phyloP scores from a whole-genome alignment of 108 stramenopile species.

The Fistulifera solaris region DNA sequence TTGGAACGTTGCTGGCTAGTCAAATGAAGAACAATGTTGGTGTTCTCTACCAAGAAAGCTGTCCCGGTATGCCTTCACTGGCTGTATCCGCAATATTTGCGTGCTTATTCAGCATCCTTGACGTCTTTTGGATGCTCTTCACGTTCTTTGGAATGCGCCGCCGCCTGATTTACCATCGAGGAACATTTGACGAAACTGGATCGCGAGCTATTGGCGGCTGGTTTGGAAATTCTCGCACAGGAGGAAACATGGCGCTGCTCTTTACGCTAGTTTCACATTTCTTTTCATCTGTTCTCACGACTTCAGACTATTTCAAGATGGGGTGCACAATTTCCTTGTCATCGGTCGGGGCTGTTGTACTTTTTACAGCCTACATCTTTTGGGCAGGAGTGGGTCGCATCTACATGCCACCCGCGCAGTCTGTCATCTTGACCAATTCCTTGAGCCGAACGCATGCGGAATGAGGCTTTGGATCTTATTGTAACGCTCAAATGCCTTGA shows the following conservation, averaged over 20 bases:
- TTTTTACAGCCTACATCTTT: constrained; percentile 28
- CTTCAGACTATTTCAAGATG: constrained; percentile 22
- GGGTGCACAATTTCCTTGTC: constrained; percentile 43
- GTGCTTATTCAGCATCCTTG: constrained; percentile 61
- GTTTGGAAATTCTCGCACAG: constrained; percentile 32
- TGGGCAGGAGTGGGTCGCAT: constrained; percentile 43
- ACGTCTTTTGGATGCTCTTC: constrained; percentile 76
- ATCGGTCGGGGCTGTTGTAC: constrained; percentile 11
- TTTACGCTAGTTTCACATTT: constrained; percentile 26
- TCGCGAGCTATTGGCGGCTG: constrained; percentile 24
- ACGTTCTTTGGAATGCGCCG: constrained; percentile 79
- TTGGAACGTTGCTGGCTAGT: constrained; percentile 64
- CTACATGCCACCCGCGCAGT: constrained; percentile 26
- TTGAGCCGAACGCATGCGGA: too few species aligned
- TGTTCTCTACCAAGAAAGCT: constrained; percentile 64
- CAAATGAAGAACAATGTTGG: constrained; percentile 48
- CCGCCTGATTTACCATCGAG: constrained; percentile 39
- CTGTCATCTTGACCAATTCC: too few species aligned
- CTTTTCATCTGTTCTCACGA: constrained; percentile 32
- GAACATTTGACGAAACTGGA: constrained; percentile 17
- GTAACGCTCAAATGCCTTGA: too few species aligned
- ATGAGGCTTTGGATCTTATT: too few species aligned
- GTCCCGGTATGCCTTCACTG: constrained; percentile 55
- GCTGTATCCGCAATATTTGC: constrained; percentile 52
- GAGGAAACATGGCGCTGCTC: constrained; percentile 42